These are phyloP conservation scores for Albifimbria verrucaria DNA, from an alignment of 2,329 filamentous ascomycete genomes.

Conservation along the genomic window DNA sequence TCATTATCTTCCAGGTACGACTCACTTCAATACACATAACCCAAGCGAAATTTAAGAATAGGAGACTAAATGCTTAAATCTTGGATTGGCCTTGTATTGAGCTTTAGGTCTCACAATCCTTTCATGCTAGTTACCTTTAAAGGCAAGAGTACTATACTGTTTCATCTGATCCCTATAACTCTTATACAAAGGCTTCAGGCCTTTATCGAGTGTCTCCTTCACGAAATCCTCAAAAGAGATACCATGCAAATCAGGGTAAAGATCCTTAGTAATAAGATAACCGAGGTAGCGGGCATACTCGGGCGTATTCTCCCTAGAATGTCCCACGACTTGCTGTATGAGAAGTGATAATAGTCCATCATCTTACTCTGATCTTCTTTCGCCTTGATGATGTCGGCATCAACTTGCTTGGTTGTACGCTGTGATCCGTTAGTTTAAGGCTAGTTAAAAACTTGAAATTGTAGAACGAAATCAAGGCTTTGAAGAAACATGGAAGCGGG, in stretches of 20 bases:
- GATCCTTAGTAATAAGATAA: slow-evolving; percentile 47
- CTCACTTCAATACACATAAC: too few species aligned
- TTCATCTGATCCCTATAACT: background rate
- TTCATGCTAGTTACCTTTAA: too few species aligned
- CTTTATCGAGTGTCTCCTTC: background rate
- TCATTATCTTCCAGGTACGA: too few species aligned
- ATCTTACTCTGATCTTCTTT: background rate
- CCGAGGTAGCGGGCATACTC: slow-evolving; percentile 52
- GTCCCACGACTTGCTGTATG: background rate
- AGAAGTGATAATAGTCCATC: background rate
- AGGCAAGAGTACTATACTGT: background rate
- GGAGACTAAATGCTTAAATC: too few species aligned
- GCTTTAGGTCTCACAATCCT: too few species aligned
- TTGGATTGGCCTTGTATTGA: too few species aligned
- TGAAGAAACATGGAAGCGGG: background rate
- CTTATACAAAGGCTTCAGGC: background rate
- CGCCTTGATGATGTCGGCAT: background rate
- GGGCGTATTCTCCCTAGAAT: slow-evolving; percentile 46
- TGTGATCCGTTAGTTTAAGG: background rate
- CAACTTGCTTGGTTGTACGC: background rate
- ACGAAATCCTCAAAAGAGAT: background rate
- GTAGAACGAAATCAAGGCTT: background rate
- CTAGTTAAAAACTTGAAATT: too few species aligned
- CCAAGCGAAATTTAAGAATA: too few species aligned
- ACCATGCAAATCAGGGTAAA: slow-evolving; percentile 47